These are phyloP conservation scores for Lactarius hatsudake DNA, from an alignment of 768 basidiomycete genomes.

Conservation along the genomic window DNA sequence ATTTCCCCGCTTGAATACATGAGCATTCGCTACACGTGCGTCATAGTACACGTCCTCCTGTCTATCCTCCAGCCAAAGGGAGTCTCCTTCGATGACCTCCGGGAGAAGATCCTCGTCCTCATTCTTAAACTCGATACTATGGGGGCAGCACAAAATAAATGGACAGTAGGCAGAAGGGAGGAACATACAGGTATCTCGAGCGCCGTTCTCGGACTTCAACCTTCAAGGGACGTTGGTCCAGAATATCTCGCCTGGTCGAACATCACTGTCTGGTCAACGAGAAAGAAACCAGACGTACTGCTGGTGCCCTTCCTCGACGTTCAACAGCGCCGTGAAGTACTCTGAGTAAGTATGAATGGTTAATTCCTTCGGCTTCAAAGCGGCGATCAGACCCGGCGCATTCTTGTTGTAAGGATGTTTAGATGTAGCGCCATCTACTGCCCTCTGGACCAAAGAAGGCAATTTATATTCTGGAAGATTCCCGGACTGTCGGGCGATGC, in stretches of 20 bases:
- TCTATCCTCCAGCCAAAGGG: conserved; percentile 18
- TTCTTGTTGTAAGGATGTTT: background rate
- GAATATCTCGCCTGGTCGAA: conserved; percentile 28
- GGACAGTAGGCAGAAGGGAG: too few relatives aligned
- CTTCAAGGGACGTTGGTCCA: background rate
- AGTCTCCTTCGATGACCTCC: conserved; percentile 16
- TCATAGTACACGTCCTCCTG: conserved; percentile 18
- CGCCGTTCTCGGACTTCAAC: background rate
- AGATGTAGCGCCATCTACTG: background rate
- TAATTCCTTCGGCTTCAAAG: background rate
- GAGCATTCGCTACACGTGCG: conserved; percentile 3
- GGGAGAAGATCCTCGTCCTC: conserved; percentile 17
- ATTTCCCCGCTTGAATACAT: background rate
- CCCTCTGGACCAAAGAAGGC: background rate
- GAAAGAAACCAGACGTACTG: conserved; percentile 41
- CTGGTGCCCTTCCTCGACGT: conserved; percentile 40
- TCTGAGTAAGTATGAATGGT: conserved; percentile 1
- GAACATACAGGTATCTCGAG: conserved; percentile 1
- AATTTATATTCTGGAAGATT: conserved; percentile 1
- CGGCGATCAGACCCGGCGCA: background rate
- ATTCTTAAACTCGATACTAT: conserved; percentile 16
- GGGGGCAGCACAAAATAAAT: background rate
- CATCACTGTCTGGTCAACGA: conserved; percentile 32
- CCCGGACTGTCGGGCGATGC: background rate
- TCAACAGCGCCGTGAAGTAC: conserved; percentile 13